Percentiles rank a stretch among this genome's conserved stretches.
phyloP scores from a whole-genome alignment of 176 grass and related monocot genomes.

The Secale cereale region DNA sequence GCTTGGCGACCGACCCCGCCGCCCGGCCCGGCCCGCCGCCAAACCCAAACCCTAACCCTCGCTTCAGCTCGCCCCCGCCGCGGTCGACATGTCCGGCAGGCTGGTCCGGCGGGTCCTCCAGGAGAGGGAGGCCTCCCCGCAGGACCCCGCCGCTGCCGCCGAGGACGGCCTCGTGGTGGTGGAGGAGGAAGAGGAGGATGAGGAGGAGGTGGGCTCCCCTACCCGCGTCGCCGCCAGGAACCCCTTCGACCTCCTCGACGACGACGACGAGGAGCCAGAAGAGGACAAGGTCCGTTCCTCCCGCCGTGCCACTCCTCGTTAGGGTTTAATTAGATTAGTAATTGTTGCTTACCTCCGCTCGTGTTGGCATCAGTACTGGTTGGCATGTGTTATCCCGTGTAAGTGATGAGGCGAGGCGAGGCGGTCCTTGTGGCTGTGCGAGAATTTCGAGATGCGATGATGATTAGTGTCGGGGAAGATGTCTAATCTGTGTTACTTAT shows the following conservation, averaged over 20 bases:
- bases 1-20: not conserved
- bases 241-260: constrained; percentile 84
- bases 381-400: not conserved
- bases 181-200: constrained; percentile 30
- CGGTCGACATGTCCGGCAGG: constrained; percentile 61
- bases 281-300: constrained; percentile 40
- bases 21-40: not conserved
- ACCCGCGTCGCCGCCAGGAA: constrained; percentile 44
- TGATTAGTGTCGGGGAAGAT: not conserved
- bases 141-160: constrained; percentile 22
- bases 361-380: not conserved
- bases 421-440: not conserved
- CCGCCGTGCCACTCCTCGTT: not conserved
- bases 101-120: constrained; percentile 75
- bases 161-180: constrained; percentile 18
- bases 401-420: not conserved
- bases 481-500: not conserved
- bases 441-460: constrained; percentile 1
- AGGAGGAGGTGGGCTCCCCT: constrained; percentile 22
- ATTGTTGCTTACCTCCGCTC: not conserved
- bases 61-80: not conserved
- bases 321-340: not conserved
- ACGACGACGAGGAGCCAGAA: constrained; percentile 25
- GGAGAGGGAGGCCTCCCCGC: constrained; percentile 54
- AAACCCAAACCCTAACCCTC: constrained; percentile 50